These are phyloP conservation scores for Tolypocladium nubicola DNA, from an alignment of 2,329 filamentous ascomycete species.

Conservation along the genomic window DNA sequence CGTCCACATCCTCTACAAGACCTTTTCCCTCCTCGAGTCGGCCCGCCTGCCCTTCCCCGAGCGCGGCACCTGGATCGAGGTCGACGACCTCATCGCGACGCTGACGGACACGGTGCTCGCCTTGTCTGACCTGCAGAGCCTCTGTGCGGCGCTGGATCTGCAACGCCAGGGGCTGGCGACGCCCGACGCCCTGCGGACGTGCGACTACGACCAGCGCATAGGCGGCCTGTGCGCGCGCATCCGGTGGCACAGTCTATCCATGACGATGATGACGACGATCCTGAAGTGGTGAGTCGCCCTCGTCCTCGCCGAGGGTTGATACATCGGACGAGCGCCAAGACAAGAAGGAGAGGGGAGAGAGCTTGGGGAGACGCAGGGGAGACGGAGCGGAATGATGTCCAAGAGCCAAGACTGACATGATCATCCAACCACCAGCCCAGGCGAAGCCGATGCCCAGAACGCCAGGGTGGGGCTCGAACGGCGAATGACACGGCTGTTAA, in stretches of 20 bases:
- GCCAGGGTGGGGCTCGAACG: slow-evolving; percentile 22
- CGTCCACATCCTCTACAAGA: slow-evolving; percentile 24
- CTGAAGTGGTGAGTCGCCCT: slow-evolving; percentile 22
- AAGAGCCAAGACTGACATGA: background rate
- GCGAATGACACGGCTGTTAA: slow-evolving; percentile 21
- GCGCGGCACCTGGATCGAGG: slow-evolving; percentile 23
- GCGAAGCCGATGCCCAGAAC: slow-evolving; percentile 23
- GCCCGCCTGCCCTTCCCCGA: slow-evolving; percentile 22
- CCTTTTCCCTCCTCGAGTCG: slow-evolving; percentile 20
- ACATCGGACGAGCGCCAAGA: too few relatives aligned
- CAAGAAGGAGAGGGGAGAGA: background rate
- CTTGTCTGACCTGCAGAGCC: slow-evolving; percentile 19
- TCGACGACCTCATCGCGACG: slow-evolving; percentile 22
- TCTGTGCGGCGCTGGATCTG: slow-evolving; percentile 11
- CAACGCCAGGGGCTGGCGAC: slow-evolving; percentile 1
- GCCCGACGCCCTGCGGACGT: background rate
- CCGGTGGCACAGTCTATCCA: slow-evolving; percentile 26
- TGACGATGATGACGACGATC: slow-evolving; percentile 28
- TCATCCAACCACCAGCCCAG: slow-evolving; percentile 13
- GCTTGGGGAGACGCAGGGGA: background rate
- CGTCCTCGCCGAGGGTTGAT: too few relatives aligned
- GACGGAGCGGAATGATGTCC: background rate
- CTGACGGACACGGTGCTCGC: slow-evolving; percentile 25
- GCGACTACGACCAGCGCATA: slow-evolving; percentile 15
- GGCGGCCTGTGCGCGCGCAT: slow-evolving; percentile 20